Percentiles rank a stretch among this genome's conserved stretches.
Conservation (phyloP, 805 yeast species). For the Saccharomycopsis fibuligera region DNA sequence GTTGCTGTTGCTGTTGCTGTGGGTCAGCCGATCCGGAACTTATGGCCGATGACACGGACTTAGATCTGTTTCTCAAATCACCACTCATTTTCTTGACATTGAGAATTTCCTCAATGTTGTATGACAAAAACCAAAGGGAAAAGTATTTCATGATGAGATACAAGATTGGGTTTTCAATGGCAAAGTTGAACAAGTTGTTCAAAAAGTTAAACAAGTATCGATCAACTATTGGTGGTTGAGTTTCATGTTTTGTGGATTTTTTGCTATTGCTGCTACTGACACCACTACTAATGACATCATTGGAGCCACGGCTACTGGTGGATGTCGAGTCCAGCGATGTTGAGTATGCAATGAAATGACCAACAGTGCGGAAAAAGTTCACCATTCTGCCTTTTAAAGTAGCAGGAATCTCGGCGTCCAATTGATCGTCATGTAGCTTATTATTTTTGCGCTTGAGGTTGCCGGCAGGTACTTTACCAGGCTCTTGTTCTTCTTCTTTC, state of each 20-base stretch:
- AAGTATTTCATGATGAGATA: constrained; percentile 26
- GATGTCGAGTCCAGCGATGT: constrained; percentile 15
- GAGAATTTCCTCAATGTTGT: constrained; percentile 16
- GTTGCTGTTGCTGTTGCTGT: neutral
- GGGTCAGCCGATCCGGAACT: neutral
- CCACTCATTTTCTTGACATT: constrained; percentile 1
- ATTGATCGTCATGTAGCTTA: neutral
- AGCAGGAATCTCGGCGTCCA: constrained; percentile 5
- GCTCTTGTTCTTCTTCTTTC: neutral
- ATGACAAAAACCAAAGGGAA: constrained; percentile 20
- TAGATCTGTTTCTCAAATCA: constrained; percentile 4
- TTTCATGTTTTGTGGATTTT: neutral
- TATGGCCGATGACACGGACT: neutral
- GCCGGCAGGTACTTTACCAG: no score
- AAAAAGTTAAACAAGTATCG: constrained; percentile 25
- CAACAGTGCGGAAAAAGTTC: constrained; percentile 9
- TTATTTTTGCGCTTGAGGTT: neutral
- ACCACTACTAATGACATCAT: no score
- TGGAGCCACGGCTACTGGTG: no score
- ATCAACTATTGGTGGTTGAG: constrained; percentile 11
- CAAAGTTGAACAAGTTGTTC: constrained; percentile 23
- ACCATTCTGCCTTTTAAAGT: constrained; percentile 19
- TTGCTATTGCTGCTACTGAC: neutral
- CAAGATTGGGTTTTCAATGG: constrained; percentile 29
- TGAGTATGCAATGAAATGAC: constrained; percentile 20